Base-by-base conservation (phyloP, 2,329 filamentous ascomycete genomes). In the Exserohilum turcica region DNA sequence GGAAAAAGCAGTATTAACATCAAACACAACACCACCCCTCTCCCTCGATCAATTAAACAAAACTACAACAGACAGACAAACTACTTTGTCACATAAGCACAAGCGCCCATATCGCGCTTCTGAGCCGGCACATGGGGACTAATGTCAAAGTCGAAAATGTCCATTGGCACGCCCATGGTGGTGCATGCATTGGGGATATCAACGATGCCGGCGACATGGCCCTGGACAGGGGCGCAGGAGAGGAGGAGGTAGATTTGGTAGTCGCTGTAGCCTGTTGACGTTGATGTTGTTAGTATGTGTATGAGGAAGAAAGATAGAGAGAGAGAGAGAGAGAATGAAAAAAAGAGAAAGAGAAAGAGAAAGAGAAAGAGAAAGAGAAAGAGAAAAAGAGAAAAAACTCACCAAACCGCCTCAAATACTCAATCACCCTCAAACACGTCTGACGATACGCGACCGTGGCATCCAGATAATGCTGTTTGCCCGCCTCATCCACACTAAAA, bases 121-220 rank as follows among this genome's bases (percentile, higher is more conserved):
- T 83, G 78, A 2, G 82, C 84, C 6, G 81, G 79, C 5, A 79
- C 80, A 50, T 82, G 81, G 0, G 91, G 90, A 40, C 86, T 84
- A 62, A 96, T 93, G 71, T 96, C 92, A 74, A 97, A 96, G 68
- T 94, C 90, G 66, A 97, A 97, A 47, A 97, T 95, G 76, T 96
- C 92, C 81, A 96, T 91, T 1, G 92, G 92, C 48, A 96, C 71
- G 0, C 91, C 92, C 54, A 96, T 79, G 0, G 92, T 96, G 3
- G 92, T 96, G 70, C 92, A 96, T 0, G 89, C 90, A 70, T 96
- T 96, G 0, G 92, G 92, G 43, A 96, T 78, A 73, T 96, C 91
- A 7, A 96, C 92, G 51, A 96, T 89, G 0, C 92, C 92, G 1
- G 91, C 92, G 45, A 96, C 84, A 68, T 95, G 90, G 0, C 92